A percentile compares a stretch with the other conserved stretches of the same genome.
Conservation (phyloP, 441 rosid species). For the Mallotus repandus region DNA sequence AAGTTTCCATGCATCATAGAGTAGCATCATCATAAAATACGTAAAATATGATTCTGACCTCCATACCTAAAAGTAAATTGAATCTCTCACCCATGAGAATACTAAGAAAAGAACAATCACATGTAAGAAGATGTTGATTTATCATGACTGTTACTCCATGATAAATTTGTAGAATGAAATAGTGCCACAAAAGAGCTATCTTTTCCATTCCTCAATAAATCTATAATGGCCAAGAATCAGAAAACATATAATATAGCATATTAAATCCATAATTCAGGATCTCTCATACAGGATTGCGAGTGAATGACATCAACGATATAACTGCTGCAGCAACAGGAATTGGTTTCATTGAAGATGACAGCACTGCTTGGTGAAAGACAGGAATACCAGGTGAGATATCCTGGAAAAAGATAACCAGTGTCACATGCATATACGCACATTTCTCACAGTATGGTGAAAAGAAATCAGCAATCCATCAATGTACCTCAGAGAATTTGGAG, state of each 20-base stretch:
- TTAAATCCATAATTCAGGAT: neutral
- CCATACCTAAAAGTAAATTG: neutral
- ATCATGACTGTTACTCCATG: neutral
- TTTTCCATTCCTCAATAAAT: neutral
- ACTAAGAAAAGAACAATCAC: neutral
- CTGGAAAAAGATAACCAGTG: slow-evolving; percentile 40
- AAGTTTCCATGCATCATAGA: too few species aligned
- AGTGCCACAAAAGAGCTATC: neutral
- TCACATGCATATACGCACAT: too few species aligned
- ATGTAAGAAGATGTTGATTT: neutral
- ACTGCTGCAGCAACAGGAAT: slow-evolving; percentile 74
- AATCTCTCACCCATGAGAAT: neutral
- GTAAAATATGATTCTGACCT: neutral
- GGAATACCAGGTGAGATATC: slow-evolving; percentile 53
- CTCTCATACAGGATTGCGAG: slow-evolving; percentile 57
- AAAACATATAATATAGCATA: neutral
- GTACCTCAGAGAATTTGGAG: slow-evolving; percentile 67
- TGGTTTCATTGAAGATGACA: slow-evolving; percentile 72
- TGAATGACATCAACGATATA: slow-evolving; percentile 75
- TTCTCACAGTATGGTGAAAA: slow-evolving; percentile 1
- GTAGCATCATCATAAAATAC: neutral
- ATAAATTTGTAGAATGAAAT: neutral
- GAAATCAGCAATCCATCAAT: slow-evolving; percentile 14
- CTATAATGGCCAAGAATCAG: neutral
- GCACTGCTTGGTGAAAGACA: slow-evolving; percentile 71